These are phyloP conservation scores for Hypoxylon sp. DNA, from an alignment of 2,329 filamentous ascomycete species.

Conservation along the genomic window DNA sequence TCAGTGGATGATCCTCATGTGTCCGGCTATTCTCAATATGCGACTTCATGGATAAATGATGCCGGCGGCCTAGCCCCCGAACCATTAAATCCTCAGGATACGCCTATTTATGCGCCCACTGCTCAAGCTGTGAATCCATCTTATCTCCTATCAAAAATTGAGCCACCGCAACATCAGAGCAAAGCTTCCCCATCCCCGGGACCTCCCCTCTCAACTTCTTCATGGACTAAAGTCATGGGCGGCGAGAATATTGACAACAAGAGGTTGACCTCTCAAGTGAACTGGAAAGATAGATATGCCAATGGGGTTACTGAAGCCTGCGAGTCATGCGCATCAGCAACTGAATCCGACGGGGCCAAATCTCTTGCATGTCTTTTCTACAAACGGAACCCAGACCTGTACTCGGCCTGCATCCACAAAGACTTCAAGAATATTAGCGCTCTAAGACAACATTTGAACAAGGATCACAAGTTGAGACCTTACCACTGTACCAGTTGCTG, in stretches of 20 bases:
- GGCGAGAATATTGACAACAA: not conserved
- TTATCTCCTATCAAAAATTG: not conserved
- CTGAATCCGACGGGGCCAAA: not conserved
- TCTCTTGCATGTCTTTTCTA: slow-evolving; percentile 38
- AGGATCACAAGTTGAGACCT: slow-evolving; percentile 21
- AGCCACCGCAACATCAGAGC: not conserved
- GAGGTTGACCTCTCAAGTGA: slow-evolving; percentile 7
- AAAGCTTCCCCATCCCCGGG: not conserved
- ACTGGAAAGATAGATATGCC: not conserved
- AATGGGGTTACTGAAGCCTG: slow-evolving; percentile 12
- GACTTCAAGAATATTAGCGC: slow-evolving; percentile 28
- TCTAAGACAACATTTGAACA: slow-evolving; percentile 31
- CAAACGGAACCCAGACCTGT: slow-evolving; percentile 25
- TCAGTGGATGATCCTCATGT: not conserved
- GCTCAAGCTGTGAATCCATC: not conserved
- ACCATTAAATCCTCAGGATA: not conserved
- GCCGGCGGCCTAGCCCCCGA: not conserved
- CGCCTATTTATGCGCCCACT: not conserved
- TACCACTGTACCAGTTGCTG: slow-evolving; percentile 29
- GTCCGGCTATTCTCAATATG: not conserved
- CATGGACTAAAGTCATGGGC: not conserved
- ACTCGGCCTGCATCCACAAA: slow-evolving; percentile 24
- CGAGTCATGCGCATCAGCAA: slow-evolving; percentile 5
- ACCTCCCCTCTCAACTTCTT: not conserved
- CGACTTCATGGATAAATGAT: not conserved